Conservation (phyloP, 2,329 filamentous ascomycete species). For the Chaetomiaceae sp. region DNA sequence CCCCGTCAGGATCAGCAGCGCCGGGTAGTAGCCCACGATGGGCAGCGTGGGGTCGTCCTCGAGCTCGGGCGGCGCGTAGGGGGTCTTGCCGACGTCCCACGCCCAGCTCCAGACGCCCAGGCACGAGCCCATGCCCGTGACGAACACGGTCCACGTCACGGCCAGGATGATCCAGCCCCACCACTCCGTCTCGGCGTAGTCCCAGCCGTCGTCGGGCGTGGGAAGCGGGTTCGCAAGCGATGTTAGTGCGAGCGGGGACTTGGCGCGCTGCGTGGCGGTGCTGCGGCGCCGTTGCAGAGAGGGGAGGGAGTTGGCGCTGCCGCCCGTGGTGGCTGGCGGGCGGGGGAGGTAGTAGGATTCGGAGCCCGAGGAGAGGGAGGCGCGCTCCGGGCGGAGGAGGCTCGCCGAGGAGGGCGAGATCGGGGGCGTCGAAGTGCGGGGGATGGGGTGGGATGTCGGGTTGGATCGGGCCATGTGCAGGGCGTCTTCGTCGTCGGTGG, state of each 20-base stretch:
- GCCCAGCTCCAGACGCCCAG: constrained; percentile 97
- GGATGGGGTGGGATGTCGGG: constrained; percentile 9
- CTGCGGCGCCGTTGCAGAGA: constrained; percentile 43
- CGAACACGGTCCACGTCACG: constrained; percentile 93
- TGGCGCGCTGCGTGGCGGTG: constrained; percentile 44
- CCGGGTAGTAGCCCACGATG: constrained; percentile 95
- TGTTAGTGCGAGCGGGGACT: constrained; percentile 56
- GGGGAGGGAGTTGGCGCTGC: constrained; percentile 25
- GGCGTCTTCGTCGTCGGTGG: constrained; percentile 79
- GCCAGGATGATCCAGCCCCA: constrained; percentile 95
- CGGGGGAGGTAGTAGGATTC: constrained; percentile 56
- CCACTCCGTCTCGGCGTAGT: constrained; percentile 93
- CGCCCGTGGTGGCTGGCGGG: constrained; percentile 17
- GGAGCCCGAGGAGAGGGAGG: constrained; percentile 51
- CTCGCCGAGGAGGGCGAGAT: constrained; percentile 18
- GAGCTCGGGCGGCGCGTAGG: constrained; percentile 89
- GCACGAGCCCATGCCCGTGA: constrained; percentile 93
- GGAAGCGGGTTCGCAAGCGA: constrained; percentile 41
- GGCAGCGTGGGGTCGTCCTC: constrained; percentile 93
- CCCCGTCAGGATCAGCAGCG: constrained; percentile 83
- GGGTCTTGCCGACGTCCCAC: constrained; percentile 95
- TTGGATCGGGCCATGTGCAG: constrained; percentile 46
- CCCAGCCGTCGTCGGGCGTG: constrained; percentile 59
- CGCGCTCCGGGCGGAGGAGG: constrained; percentile 23
- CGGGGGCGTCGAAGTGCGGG: constrained; percentile 32